Conservation (phyloP, 2,329 filamentous ascomycete genomes). For the Sclerotinia sclerotiorum region DNA sequence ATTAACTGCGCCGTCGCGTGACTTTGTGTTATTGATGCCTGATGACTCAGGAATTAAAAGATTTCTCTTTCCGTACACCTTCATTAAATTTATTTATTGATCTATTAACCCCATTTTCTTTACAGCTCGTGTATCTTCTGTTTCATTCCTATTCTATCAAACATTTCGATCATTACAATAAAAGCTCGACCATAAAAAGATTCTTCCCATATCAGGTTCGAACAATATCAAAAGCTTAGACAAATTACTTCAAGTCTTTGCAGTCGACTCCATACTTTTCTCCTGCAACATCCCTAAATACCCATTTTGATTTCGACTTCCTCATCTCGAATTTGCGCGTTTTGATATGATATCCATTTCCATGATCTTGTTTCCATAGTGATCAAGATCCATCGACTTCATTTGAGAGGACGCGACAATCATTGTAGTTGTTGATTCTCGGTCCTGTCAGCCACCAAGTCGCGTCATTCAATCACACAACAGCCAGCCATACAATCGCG, state of each 20-base stretch:
- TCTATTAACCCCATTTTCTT: slow-evolving; percentile 1
- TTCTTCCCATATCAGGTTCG: background rate
- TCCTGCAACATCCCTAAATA: slow-evolving; percentile 8
- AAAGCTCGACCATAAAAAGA: background rate
- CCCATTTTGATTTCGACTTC: slow-evolving; percentile 1
- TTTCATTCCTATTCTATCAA: background rate
- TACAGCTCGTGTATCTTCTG: slow-evolving; percentile 12
- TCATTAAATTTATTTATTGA: slow-evolving; percentile 15
- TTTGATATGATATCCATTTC: background rate
- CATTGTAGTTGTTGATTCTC: slow-evolving; percentile 10
- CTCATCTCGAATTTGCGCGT: slow-evolving; percentile 2
- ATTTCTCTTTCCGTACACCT: slow-evolving; percentile 6
- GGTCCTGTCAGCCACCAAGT: slow-evolving; percentile 8
- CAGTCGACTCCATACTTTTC: background rate
- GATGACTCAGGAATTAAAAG: background rate
- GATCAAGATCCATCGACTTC: background rate
- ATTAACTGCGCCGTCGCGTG: background rate
- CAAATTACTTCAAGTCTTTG: slow-evolving; percentile 14
- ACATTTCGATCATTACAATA: background rate
- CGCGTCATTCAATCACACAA: slow-evolving; percentile 6
- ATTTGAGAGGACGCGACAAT: slow-evolving; percentile 15
- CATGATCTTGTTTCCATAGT: background rate
- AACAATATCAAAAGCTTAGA: background rate
- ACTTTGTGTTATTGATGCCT: background rate
- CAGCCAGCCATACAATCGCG: slow-evolving; percentile 10